phyloP scores from a whole-genome alignment of 139 green algal species.

The Pseudopediastrum boryanum region DNA sequence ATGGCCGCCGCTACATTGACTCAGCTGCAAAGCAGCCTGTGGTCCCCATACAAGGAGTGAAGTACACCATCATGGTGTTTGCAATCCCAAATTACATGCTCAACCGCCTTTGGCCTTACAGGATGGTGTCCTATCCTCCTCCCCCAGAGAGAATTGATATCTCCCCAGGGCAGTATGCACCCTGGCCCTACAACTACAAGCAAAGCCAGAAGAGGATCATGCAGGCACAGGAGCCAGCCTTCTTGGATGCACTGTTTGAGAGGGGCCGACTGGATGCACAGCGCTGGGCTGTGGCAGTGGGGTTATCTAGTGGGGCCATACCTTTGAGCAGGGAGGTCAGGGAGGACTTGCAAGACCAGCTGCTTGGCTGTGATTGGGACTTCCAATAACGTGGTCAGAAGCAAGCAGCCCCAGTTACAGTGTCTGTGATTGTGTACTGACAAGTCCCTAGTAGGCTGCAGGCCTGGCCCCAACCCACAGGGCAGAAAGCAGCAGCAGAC shows the following conservation, averaged over 20 bases:
- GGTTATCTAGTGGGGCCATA: no score
- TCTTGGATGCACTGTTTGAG: slow-evolving; percentile 37
- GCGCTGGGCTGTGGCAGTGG: slow-evolving; percentile 1
- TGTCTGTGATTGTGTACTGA: no score
- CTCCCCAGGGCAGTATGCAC: slow-evolving; percentile 25
- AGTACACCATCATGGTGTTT: slow-evolving; percentile 15
- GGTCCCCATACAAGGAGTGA: neutral
- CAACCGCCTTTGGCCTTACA: slow-evolving; percentile 17
- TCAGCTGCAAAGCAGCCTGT: neutral
- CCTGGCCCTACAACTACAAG: slow-evolving; percentile 28
- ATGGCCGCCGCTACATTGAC: no score
- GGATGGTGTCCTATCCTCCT: slow-evolving; percentile 25
- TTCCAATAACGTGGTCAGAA: no score
- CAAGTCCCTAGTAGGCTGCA: no score
- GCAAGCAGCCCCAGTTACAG: no score
- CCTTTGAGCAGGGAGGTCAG: no score
- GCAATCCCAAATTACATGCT: slow-evolving; percentile 15
- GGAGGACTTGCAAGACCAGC: no score
- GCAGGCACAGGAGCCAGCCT: slow-evolving; percentile 5
- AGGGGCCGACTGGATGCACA: slow-evolving; percentile 19
- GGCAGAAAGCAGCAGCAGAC: no score
- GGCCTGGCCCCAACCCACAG: no score
- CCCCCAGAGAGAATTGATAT: neutral
- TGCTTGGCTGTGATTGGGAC: no score
- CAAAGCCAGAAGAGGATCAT: slow-evolving; percentile 20